Evolutionary conservation across 345 rosid species (phyloP).

Genomic region (Barbarea vulgaris): DNA sequence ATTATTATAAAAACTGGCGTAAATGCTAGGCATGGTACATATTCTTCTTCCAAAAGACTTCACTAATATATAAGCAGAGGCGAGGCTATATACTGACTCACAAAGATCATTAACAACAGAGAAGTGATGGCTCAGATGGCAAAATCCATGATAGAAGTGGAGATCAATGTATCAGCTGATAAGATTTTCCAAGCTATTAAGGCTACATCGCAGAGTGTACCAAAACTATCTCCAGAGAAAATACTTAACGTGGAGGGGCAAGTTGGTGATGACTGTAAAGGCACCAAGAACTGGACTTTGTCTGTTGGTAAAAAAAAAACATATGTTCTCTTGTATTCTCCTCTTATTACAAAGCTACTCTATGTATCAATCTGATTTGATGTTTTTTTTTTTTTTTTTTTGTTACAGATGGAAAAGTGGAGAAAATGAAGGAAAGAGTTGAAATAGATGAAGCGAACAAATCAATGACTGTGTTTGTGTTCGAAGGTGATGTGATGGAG

Average conservation of each 20-base stretch:
- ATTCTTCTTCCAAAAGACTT: slow-evolving; percentile 6
- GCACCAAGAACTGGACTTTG: slow-evolving; percentile 39
- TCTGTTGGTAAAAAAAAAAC: slow-evolving; percentile 21
- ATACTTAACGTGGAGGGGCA: slow-evolving; percentile 36
- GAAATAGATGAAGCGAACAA: slow-evolving; percentile 28
- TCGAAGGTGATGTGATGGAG: slow-evolving; percentile 36
- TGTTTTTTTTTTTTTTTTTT: not conserved
- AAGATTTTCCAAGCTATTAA: slow-evolving; percentile 36
- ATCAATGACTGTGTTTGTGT: slow-evolving; percentile 24
- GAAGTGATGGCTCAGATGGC: slow-evolving; percentile 33
- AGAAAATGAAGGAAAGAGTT: slow-evolving; percentile 36
- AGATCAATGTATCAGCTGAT: slow-evolving; percentile 30
- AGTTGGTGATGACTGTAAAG: slow-evolving; percentile 11
- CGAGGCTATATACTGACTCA: not conserved
- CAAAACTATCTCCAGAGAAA: slow-evolving; percentile 36
- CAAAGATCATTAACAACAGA: slow-evolving; percentile 7
- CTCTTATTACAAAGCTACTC: not conserved
- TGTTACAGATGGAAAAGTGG: slow-evolving; percentile 37
- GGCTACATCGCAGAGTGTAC: slow-evolving; percentile 31
- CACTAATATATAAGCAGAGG: slow-evolving; percentile 22
- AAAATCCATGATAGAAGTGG: slow-evolving; percentile 30
- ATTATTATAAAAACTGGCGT: not conserved
- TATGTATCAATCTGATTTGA: not conserved
- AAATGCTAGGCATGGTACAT: slow-evolving; percentile 29
- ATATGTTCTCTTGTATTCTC: not conserved